Base-by-base conservation (phyloP, 805 yeast species). In the Ogataea philodendri region DNA sequence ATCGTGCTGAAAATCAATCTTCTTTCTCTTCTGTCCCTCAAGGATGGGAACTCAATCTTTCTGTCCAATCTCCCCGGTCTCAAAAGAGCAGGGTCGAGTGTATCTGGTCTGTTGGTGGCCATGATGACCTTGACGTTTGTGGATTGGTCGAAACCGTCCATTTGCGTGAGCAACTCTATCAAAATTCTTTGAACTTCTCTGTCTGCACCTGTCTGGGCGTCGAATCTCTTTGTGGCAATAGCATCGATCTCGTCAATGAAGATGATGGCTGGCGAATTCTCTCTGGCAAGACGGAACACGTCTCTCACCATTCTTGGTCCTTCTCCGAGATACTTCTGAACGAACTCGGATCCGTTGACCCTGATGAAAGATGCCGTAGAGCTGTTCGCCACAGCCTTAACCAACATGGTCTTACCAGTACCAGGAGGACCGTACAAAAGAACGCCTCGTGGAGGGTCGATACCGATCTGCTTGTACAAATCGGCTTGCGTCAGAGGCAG, bases 261-360 rank as follows among this genome's bases (percentile, higher is more conserved):
- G 44, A 93, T 93, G 56, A 93, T 93, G 7, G 96, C 79, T 5
- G 99, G 99, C 1, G 97, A 80, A 65, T 93, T 93, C 60, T 93
- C 99, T 58, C 97, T 77, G 6, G 99, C 99, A 45, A 93, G 74
- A 58, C 97, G 73, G 69, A 93, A 93, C 22, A 93, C 97, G 62
- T 93, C 98, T 63, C 99, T 81, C 22, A 93, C 98, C 97, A 93
- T 93, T 69, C 99, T 78, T 42, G 99, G 97, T 55, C 99, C 98
- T 69, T 93, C 99, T 61, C 99, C 99, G 37, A 93, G 74, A 63
- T 93, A 93, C 65, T 93, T 93, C 61, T 93, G 98, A 37, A 93
- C 98, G 56, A 93, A 93, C 62, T 93, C 99, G 1, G 97, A 90
- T 44, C 98, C 98, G 52, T 87, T 93, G 19, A 93, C 96, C 61